These are phyloP conservation scores for Scutellaria galericulata DNA, from an alignment of 257 asterid genomes.

Conservation along the genomic window DNA sequence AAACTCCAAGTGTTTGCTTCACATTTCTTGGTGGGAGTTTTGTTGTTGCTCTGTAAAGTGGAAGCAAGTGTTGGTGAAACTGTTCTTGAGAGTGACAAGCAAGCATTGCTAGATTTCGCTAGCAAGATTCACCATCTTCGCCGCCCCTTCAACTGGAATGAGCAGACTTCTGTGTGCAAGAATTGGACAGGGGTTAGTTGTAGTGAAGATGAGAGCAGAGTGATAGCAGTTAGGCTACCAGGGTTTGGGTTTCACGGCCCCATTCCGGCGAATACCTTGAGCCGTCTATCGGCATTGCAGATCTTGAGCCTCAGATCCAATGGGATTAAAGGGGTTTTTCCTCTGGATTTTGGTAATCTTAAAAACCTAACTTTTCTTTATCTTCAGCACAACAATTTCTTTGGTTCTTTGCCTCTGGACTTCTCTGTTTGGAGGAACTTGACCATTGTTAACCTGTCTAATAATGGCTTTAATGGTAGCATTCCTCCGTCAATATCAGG, in stretches of 20 bases:
- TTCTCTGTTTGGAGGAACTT: constrained; percentile 78
- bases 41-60: constrained; percentile 36
- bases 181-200: constrained; percentile 90
- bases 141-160: constrained; percentile 75
- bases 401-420: constrained; percentile 77
- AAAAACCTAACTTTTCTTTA: constrained; percentile 71
- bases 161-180: constrained; percentile 58
- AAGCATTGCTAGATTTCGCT: constrained; percentile 78
- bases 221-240: constrained; percentile 70
- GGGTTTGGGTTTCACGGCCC: constrained; percentile 91
- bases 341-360: constrained; percentile 70
- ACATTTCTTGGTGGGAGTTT: constrained; percentile 44
- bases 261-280: constrained; percentile 66
- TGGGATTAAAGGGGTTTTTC: constrained; percentile 74
- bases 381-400: constrained; percentile 81
- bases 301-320: constrained; percentile 97
- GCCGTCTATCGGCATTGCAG: constrained; percentile 85
- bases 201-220: constrained; percentile 75
- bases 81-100: constrained; percentile 70
- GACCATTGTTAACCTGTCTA: constrained; percentile 61
- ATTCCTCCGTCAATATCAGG: constrained; percentile 64
- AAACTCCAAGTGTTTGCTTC: constrained; percentile 35
- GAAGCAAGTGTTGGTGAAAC: constrained; percentile 34
- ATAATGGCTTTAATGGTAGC: constrained; percentile 68
- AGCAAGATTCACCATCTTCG: constrained; percentile 53